Evolutionary conservation across 306 rosid genomes (phyloP).

Genomic region (Cyclanthera cordifolia): DNA sequence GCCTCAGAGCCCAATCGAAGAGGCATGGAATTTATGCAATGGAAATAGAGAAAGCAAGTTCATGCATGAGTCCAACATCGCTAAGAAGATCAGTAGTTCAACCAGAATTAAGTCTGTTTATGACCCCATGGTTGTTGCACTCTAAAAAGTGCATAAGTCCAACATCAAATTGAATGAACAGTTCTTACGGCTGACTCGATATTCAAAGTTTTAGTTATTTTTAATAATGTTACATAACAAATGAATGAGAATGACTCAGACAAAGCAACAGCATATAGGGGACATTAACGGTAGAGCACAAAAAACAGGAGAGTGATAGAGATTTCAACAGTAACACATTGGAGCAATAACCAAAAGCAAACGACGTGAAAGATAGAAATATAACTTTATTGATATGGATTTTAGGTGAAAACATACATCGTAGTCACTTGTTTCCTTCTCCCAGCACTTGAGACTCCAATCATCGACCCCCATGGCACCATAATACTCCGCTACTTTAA

Average conservation of each 20-base stretch:
- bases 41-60: conserved; percentile 1
- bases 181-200: not conserved
- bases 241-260: not conserved
- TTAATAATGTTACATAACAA: not conserved
- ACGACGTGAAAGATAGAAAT: not conserved
- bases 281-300: not conserved
- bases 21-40: too few species aligned
- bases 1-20: not conserved
- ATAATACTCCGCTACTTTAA: conserved; percentile 55
- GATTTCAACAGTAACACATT: conserved; percentile 4
- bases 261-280: not conserved
- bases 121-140: too few species aligned
- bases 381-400: not conserved
- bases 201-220: not conserved
- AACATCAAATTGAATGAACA: not conserved
- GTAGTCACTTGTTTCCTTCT: conserved; percentile 41
- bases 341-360: conserved; percentile 7
- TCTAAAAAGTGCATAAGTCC: conserved; percentile 5
- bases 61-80: too few species aligned
- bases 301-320: not conserved
- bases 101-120: too few species aligned
- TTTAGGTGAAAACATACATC: conserved; percentile 40
- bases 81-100: too few species aligned
- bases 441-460: conserved; percentile 61
- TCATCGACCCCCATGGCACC: conserved; percentile 79